Conservation (phyloP, 495 filamentous ascomycete genomes). For the Chaetomium tenue region DNA sequence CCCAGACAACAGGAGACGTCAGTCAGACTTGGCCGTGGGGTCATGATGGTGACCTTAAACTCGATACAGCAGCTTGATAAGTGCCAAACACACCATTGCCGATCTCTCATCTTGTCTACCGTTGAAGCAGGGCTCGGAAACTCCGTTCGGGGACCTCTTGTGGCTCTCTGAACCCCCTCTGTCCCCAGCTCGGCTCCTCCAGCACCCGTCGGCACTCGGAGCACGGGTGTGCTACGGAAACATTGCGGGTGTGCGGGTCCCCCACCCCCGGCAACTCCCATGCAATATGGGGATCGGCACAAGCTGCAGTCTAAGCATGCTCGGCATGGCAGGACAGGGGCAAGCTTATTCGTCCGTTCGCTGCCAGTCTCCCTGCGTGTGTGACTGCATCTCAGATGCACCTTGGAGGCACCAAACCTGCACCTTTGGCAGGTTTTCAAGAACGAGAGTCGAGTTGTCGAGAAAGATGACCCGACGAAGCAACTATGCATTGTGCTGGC, state of each 20-base stretch:
- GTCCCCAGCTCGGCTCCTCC: not conserved
- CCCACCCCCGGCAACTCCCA: not conserved
- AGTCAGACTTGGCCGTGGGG: not conserved
- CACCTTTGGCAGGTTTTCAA: not conserved
- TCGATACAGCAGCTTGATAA: too few species aligned
- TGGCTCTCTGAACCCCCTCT: not conserved
- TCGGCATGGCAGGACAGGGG: not conserved
- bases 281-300: slow-evolving; percentile 13
- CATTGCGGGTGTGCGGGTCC: not conserved
- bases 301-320: slow-evolving; percentile 2
- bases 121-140: not conserved
- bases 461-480: not conserved
- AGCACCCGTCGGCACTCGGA: slow-evolving; percentile 4
- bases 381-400: slow-evolving; percentile 3
- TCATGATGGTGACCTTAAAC: not conserved
- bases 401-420: not conserved
- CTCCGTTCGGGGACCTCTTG: not conserved
- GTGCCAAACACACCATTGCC: not conserved
- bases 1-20: too few species aligned
- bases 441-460: not conserved
- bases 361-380: not conserved
- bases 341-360: not conserved
- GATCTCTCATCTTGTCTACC: slow-evolving; percentile 1
- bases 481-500: not conserved
- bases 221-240: not conserved